These are phyloP conservation scores for Cudoniella acicularis DNA, from an alignment of 495 filamentous ascomycete species.

Conservation along the genomic window DNA sequence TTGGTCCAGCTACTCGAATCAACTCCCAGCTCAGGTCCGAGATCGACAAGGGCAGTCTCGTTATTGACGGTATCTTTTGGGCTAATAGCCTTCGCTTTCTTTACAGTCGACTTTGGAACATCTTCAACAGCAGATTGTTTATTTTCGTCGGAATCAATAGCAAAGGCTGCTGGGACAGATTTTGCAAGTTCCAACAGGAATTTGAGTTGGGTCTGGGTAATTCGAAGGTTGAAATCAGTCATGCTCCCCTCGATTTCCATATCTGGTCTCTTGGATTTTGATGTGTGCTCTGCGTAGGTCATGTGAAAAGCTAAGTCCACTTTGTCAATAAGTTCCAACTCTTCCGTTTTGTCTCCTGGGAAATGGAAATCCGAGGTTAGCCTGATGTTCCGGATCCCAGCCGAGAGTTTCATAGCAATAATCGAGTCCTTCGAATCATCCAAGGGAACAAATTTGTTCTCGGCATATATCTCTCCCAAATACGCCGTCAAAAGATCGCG, in stretches of 20 bases:
- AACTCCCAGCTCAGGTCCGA: conserved; percentile 62
- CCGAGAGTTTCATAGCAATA: conserved; percentile 82
- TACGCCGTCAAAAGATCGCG: conserved; percentile 88
- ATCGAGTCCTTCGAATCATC: conserved; percentile 65
- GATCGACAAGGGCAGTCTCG: conserved; percentile 45
- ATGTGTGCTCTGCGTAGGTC: conserved; percentile 81
- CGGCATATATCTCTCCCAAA: conserved; percentile 93
- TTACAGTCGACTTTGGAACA: conserved; percentile 53
- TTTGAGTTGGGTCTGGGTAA: conserved; percentile 87
- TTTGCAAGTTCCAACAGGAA: conserved; percentile 80
- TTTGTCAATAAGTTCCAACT: conserved; percentile 93
- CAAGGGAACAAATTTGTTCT: conserved; percentile 83
- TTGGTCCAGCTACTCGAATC: conserved; percentile 79
- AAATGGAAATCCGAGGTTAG: conserved; percentile 90
- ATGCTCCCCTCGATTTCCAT: conserved; percentile 86
- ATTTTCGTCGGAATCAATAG: conserved; percentile 65
- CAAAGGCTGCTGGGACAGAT: conserved; percentile 84
- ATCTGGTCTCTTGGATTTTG: conserved; percentile 76
- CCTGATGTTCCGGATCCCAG: conserved; percentile 87
- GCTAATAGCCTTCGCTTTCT: conserved; percentile 21
- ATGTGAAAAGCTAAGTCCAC: conserved; percentile 90
- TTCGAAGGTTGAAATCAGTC: conserved; percentile 84
- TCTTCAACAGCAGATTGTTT: conserved; percentile 49
- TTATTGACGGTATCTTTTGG: conserved; percentile 28
- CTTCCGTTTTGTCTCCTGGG: conserved; percentile 64